These are phyloP conservation scores for Bipolaris zeicola DNA, from an alignment of 2,329 filamentous ascomycete genomes.

Conservation along the genomic window DNA sequence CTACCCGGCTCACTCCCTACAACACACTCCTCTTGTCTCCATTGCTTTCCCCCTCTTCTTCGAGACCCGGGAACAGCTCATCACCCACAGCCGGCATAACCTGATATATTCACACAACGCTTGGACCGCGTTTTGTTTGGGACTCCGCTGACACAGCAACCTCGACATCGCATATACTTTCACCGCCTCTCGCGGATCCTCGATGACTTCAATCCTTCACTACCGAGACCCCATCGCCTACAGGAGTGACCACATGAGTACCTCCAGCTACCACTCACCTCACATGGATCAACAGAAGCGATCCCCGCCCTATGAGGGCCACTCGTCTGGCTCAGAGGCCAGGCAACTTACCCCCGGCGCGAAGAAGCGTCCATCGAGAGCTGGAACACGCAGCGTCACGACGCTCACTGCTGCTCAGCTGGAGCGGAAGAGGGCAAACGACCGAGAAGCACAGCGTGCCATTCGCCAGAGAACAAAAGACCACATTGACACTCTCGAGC, in stretches of 20 bases:
- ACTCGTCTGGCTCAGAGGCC: constrained; percentile 48
- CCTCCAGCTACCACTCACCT: constrained; percentile 40
- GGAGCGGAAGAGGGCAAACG: constrained; percentile 65
- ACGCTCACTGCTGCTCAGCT: constrained; percentile 63
- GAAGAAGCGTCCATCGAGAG: constrained; percentile 59
- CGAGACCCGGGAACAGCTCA: constrained; percentile 27
- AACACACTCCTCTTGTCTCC: constrained; percentile 29
- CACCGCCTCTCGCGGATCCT: constrained; percentile 45
- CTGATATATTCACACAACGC: constrained; percentile 31
- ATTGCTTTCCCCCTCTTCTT: constrained; percentile 24
- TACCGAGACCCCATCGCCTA: constrained; percentile 48
- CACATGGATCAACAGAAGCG: constrained; percentile 46
- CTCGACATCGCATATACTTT: constrained; percentile 36
- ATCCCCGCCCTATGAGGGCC: constrained; percentile 46
- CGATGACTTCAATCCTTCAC: constrained; percentile 51
- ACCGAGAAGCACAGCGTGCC: constrained; percentile 64
- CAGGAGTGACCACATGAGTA: constrained; percentile 48
- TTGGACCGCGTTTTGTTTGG: constrained; percentile 32
- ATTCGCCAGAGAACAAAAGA: constrained; percentile 65
- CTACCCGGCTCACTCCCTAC: constrained; percentile 28
- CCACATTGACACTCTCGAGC: constrained; percentile 63
- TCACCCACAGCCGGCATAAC: constrained; percentile 28
- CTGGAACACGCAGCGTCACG: constrained; percentile 63
- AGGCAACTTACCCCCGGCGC: constrained; percentile 45
- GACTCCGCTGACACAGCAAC: constrained; percentile 43